phyloP scores from a whole-genome alignment of 805 yeast genomes.

The Saccharomycopsis fibuligera region DNA sequence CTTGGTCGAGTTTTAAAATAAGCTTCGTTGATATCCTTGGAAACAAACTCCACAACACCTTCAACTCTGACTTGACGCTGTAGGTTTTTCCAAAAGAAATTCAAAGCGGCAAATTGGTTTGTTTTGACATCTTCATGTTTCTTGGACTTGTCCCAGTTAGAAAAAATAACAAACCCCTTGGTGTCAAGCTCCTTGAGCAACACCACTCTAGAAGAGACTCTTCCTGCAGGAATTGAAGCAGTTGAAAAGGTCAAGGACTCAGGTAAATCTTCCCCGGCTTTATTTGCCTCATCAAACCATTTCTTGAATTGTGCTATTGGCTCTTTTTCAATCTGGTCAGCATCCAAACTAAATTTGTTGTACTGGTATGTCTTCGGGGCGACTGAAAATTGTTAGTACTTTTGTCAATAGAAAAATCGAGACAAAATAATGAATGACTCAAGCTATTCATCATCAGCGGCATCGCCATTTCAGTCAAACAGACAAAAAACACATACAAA shows the following conservation, averaged over 20 bases:
- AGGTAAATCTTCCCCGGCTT: slow-evolving; percentile 54
- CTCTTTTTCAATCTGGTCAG: slow-evolving; percentile 42
- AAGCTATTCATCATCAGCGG: too few species aligned
- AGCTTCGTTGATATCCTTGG: slow-evolving; percentile 63
- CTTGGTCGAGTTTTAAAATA: slow-evolving; percentile 87
- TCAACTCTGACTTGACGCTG: slow-evolving; percentile 94
- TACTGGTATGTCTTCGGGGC: slow-evolving; percentile 90
- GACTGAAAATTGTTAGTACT: slow-evolving; percentile 41
- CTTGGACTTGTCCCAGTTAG: slow-evolving; percentile 87
- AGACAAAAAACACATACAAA: too few species aligned
- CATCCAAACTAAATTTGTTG: slow-evolving; percentile 56
- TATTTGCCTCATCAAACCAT: slow-evolving; percentile 79
- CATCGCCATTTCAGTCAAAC: too few species aligned
- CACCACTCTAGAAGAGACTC: slow-evolving; percentile 79
- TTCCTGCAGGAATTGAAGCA: slow-evolving; percentile 82
- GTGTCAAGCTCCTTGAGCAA: slow-evolving; percentile 85
- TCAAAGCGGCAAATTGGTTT: slow-evolving; percentile 76
- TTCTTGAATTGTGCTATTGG: slow-evolving; percentile 74
- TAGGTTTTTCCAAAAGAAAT: slow-evolving; percentile 85
- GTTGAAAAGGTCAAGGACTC: slow-evolving; percentile 88
- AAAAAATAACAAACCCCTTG: slow-evolving; percentile 78
- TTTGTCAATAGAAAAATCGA: neutral
- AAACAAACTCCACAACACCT: slow-evolving; percentile 70
- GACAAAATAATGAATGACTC: too few species aligned
- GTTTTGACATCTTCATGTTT: slow-evolving; percentile 64